Percentiles rank a stretch among this genome's conserved stretches.
phyloP scores from a whole-genome alignment of 495 filamentous ascomycete species.

The Talaromyces thailandensis region DNA sequence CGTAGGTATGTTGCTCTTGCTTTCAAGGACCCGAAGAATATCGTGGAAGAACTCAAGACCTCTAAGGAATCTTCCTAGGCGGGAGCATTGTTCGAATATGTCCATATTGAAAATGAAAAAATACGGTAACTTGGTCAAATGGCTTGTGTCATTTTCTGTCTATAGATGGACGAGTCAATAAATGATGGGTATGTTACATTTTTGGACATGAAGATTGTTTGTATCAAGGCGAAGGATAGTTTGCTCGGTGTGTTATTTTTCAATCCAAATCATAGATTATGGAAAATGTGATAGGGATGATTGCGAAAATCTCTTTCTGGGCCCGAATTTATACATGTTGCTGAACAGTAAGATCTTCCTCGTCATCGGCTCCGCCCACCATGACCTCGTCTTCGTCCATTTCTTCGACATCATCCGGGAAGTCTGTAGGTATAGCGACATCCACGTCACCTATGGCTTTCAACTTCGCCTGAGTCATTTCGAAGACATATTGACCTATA shows the following conservation, averaged over 20 bases:
- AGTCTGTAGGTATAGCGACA: constrained; percentile 20
- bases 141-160: neutral
- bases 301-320: neutral
- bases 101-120: neutral
- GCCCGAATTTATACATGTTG: constrained; percentile 2
- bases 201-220: neutral
- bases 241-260: neutral
- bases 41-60: constrained; percentile 40
- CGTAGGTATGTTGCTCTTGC: constrained; percentile 47
- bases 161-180: neutral
- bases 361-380: constrained; percentile 25
- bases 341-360: constrained; percentile 11
- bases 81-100: neutral
- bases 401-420: constrained; percentile 28
- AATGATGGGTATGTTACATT: neutral
- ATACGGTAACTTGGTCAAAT: neutral
- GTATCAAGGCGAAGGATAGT: neutral
- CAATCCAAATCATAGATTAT: neutral
- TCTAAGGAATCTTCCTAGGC: neutral
- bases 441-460: constrained; percentile 45
- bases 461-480: constrained; percentile 87
- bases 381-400: constrained; percentile 37
- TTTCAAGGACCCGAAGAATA: constrained; percentile 52
- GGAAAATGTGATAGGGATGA: neutral
- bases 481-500: constrained; percentile 91